These are phyloP conservation scores for Quillaja saponaria DNA, from an alignment of 306 rosid species.

Conservation along the genomic window DNA sequence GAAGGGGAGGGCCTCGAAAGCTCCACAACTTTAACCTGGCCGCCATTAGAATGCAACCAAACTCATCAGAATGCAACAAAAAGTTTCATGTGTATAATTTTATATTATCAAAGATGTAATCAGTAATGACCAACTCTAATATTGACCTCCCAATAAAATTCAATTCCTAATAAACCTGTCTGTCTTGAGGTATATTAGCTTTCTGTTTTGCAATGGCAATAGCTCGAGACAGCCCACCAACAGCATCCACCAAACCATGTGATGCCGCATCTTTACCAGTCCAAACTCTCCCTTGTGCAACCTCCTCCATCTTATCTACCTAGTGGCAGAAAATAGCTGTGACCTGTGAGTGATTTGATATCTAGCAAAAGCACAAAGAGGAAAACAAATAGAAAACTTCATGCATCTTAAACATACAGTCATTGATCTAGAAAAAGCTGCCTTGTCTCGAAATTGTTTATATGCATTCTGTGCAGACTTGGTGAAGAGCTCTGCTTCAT, in stretches of 20 bases:
- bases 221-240: slow-evolving; percentile 90
- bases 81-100: background rate
- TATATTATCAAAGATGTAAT: too few species aligned
- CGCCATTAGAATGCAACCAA: slow-evolving; percentile 20
- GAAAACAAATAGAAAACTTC: slow-evolving; percentile 3
- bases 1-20: slow-evolving; percentile 72
- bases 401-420: slow-evolving; percentile 46
- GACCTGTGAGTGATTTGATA: slow-evolving; percentile 11
- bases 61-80: background rate
- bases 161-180: slow-evolving; percentile 46
- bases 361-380: slow-evolving; percentile 6
- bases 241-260: slow-evolving; percentile 80
- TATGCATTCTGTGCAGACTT: slow-evolving; percentile 69
- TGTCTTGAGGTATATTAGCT: slow-evolving; percentile 90
- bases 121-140: too few species aligned
- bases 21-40: slow-evolving; percentile 83
- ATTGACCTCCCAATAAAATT: too few species aligned
- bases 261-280: slow-evolving; percentile 81
- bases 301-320: slow-evolving; percentile 93
- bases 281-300: slow-evolving; percentile 98
- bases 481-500: slow-evolving; percentile 90
- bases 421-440: slow-evolving; percentile 88
- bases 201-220: slow-evolving; percentile 84
- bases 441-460: slow-evolving; percentile 85
- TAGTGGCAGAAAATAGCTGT: slow-evolving; percentile 27